Conservation (phyloP, 169 alveolate genomes). For the Eimeria necatrix region DNA sequence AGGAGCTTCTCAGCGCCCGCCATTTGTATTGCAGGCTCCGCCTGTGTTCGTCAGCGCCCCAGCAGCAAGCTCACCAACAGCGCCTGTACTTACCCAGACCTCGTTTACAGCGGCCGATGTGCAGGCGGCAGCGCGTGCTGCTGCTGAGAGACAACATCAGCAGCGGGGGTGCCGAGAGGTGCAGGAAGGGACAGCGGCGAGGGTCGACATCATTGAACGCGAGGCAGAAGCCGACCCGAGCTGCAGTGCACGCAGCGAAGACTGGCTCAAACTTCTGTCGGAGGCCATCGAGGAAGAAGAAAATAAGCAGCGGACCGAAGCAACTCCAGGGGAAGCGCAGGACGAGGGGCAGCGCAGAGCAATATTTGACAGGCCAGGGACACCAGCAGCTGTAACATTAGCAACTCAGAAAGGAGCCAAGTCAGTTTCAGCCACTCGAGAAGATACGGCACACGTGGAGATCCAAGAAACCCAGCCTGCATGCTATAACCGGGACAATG, state of each 20-base stretch:
- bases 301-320: background rate
- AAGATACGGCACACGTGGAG: too few species aligned
- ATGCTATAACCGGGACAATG: too few species aligned
- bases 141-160: background rate
- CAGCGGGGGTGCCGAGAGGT: background rate
- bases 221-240: background rate
- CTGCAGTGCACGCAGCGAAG: background rate
- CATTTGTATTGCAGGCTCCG: background rate
- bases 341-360: too few species aligned
- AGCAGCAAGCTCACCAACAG: background rate
- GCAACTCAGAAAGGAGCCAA: too few species aligned
- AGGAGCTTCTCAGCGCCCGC: background rate
- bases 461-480: too few species aligned
- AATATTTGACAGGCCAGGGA: too few species aligned
- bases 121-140: background rate
- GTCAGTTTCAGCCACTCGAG: too few species aligned
- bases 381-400: too few species aligned
- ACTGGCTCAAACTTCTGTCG: background rate
- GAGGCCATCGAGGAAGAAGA: constrained; percentile 11
- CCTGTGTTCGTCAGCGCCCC: background rate
- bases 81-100: background rate
- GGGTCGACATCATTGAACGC: background rate
- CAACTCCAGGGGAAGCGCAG: background rate
- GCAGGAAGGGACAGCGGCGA: background rate
- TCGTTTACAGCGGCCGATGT: background rate